These are phyloP conservation scores for Austroboletus olivaceoglutinosus DNA, from an alignment of 1,284 basidiomycete genomes.

Conservation along the genomic window DNA sequence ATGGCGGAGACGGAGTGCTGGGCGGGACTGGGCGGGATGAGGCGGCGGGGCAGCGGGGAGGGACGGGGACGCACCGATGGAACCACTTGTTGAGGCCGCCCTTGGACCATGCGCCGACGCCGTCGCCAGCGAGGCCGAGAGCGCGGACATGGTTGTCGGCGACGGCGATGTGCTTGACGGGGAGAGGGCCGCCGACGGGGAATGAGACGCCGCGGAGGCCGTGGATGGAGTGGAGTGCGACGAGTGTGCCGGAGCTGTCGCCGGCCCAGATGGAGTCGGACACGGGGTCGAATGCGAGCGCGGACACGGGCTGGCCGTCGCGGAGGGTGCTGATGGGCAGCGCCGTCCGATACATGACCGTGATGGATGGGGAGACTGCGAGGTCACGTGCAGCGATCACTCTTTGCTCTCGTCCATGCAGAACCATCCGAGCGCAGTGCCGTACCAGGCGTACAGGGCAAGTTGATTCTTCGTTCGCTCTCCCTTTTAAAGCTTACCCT, in stretches of 20 bases:
- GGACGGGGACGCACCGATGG: slow-evolving; percentile 48
- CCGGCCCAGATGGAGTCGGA: slow-evolving; percentile 91
- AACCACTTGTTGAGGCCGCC: slow-evolving; percentile 83
- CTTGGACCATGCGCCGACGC: slow-evolving; percentile 74
- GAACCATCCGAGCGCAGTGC: slow-evolving; percentile 38
- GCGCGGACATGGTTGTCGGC: slow-evolving; percentile 77
- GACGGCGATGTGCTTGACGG: slow-evolving; percentile 70
- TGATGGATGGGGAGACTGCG: not conserved
- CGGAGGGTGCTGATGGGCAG: slow-evolving; percentile 38
- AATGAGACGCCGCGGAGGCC: slow-evolving; percentile 77
- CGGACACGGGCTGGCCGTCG: slow-evolving; percentile 55
- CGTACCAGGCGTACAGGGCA: slow-evolving; percentile 75
- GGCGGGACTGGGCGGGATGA: slow-evolving; percentile 11
- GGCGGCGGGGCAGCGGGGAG: not conserved
- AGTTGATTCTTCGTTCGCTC: slow-evolving; percentile 6
- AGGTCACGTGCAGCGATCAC: slow-evolving; percentile 14
- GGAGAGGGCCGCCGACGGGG: slow-evolving; percentile 59
- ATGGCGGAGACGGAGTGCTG: slow-evolving; percentile 52
- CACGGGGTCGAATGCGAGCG: slow-evolving; percentile 85
- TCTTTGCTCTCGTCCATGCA: slow-evolving; percentile 1
- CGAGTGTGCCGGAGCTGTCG: slow-evolving; percentile 68
- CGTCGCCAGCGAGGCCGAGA: slow-evolving; percentile 53
- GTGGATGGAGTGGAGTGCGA: slow-evolving; percentile 68
- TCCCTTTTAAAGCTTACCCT: slow-evolving; percentile 4
- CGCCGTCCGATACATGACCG: slow-evolving; percentile 37